These are phyloP conservation scores for Botrytis medusae DNA, from an alignment of 2,329 filamentous ascomycete genomes.

Conservation along the genomic window DNA sequence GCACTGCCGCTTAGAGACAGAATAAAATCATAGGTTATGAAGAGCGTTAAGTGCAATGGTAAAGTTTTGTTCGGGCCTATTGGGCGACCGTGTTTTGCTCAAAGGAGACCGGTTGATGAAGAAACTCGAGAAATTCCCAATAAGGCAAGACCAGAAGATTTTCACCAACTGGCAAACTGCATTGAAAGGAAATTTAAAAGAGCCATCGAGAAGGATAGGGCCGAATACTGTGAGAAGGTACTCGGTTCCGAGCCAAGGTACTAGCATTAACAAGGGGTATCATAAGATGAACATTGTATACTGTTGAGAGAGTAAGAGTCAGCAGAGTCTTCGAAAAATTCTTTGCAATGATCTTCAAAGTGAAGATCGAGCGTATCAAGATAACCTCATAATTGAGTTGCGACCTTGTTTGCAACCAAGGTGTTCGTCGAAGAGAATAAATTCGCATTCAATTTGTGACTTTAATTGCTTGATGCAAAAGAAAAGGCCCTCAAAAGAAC, in stretches of 20 bases:
- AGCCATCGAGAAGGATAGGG: not conserved
- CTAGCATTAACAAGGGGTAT: not conserved
- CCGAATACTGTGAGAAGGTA: not conserved
- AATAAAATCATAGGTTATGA: rapidly evolving
- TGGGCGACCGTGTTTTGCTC: not conserved
- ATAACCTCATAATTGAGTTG: not conserved
- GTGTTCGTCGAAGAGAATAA: not conserved
- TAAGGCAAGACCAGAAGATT: not conserved
- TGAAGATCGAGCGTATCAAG: not conserved
- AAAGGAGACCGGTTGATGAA: not conserved
- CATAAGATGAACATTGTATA: not conserved
- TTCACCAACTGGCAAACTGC: not conserved
- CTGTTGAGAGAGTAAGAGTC: not conserved
- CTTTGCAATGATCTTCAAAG: not conserved
- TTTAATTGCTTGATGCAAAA: not conserved
- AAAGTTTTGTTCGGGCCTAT: not conserved
- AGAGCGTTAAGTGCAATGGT: not conserved
- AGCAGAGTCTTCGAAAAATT: not conserved
- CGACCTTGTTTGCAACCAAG: not conserved
- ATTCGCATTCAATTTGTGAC: not conserved
- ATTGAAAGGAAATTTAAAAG: not conserved
- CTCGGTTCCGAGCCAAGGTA: not conserved
- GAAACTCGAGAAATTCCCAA: not conserved
- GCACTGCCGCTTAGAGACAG: rapidly evolving
- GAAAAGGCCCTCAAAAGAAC: not conserved